Conservation (phyloP, 305 asterid species). For the Fraxinus dipetala region DNA sequence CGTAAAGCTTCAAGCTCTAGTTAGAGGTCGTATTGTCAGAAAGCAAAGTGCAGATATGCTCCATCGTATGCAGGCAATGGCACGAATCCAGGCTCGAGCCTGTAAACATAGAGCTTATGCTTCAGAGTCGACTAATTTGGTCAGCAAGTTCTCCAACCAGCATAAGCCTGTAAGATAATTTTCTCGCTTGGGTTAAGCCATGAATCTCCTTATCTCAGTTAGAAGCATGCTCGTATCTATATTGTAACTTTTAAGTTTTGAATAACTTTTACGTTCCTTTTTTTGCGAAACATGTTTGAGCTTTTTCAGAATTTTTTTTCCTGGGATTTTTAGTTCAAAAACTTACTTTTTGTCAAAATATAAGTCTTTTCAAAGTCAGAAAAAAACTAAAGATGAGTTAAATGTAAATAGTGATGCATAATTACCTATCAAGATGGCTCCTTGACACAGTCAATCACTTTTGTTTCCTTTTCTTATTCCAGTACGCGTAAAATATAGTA, state of each 20-base stretch:
- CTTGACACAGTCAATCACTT: neutral
- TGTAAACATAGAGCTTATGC: slow-evolving; percentile 51
- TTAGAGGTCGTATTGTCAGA: slow-evolving; percentile 86
- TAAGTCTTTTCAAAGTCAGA: neutral
- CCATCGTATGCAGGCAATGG: slow-evolving; percentile 90
- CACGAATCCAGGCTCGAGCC: slow-evolving; percentile 92
- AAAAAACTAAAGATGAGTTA: neutral
- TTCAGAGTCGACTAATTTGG: slow-evolving; percentile 38
- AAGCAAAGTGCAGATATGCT: slow-evolving; percentile 93
- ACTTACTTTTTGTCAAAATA: neutral
- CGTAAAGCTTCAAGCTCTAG: slow-evolving; percentile 93
- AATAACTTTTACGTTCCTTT: neutral
- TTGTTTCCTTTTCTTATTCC: neutral
- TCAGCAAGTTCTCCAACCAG: slow-evolving; percentile 26
- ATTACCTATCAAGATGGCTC: neutral
- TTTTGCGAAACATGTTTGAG: neutral
- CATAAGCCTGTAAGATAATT: slow-evolving; percentile 42
- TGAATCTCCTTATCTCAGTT: neutral
- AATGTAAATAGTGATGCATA: neutral
- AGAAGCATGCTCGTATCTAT: neutral
- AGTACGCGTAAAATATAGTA: neutral
- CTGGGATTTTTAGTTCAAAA: neutral
- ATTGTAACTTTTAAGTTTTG: neutral
- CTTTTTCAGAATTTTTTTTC: neutral
- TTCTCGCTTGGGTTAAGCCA: neutral